Conservation (phyloP, 2,329 filamentous ascomycete species). For the Helotiales sp. region DNA sequence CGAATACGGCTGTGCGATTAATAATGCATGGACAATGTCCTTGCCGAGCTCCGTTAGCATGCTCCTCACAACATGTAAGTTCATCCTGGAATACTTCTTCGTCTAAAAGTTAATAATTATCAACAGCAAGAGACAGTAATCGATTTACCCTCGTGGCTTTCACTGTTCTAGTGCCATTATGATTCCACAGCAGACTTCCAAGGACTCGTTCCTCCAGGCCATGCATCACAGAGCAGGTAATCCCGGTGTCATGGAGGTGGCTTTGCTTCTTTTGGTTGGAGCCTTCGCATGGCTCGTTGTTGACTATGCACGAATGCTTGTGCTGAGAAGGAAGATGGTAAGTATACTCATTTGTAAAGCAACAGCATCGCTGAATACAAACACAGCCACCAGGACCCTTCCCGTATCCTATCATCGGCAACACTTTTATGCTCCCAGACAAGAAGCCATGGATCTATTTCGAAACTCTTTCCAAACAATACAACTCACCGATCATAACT, state of each 20-base stretch:
- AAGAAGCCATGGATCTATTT: conserved; percentile 17
- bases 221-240: conserved; percentile 1
- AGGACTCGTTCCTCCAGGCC: not conserved
- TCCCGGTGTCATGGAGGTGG: not conserved
- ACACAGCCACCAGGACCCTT: conserved; percentile 17
- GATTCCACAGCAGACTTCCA: not conserved
- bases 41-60: not conserved
- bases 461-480: conserved; percentile 12
- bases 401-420: conserved; percentile 13
- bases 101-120: too few relatives aligned
- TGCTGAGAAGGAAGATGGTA: conserved; percentile 11
- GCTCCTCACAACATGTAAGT: not conserved
- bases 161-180: not conserved
- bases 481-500: conserved; percentile 13
- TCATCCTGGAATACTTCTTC: too few relatives aligned
- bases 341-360: not conserved
- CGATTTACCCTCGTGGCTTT: too few relatives aligned
- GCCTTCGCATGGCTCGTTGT: conserved; percentile 2
- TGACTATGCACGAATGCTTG: conserved; percentile 10
- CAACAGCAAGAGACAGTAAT: too few relatives aligned
- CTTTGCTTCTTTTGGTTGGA: conserved; percentile 1
- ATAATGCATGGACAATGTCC: not conserved
- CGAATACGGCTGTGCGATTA: not conserved
- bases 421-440: conserved; percentile 9
- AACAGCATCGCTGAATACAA: not conserved